Conservation (phyloP, 257 asterid genomes). For the Scutellaria minor region DNA sequence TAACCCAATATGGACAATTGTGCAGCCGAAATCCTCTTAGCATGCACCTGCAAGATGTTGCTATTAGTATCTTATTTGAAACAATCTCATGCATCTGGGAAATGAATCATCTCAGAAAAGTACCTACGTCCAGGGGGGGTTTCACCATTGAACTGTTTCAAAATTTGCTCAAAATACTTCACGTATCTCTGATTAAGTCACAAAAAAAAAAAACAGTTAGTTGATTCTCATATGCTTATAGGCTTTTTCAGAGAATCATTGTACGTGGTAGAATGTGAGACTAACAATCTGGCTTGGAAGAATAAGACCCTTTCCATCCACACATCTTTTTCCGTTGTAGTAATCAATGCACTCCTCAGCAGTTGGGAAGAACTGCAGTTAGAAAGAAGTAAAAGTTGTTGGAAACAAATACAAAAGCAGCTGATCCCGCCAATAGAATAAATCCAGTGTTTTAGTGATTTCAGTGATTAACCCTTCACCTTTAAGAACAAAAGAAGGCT, state of each 20-base stretch:
- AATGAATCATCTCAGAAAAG: slow-evolving; percentile 50
- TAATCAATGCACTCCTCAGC: slow-evolving; percentile 92
- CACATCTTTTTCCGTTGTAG: slow-evolving; percentile 91
- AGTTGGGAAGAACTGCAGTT: slow-evolving; percentile 88
- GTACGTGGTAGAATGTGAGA: slow-evolving; percentile 36
- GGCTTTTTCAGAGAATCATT: slow-evolving; percentile 21
- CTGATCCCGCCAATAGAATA: slow-evolving; percentile 27
- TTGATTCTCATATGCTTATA: slow-evolving; percentile 24
- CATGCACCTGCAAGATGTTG: slow-evolving; percentile 76
- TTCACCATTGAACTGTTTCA: slow-evolving; percentile 76
- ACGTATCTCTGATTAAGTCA: slow-evolving; percentile 78
- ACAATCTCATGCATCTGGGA: slow-evolving; percentile 38
- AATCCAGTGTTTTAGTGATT: slow-evolving; percentile 28
- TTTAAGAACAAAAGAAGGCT: slow-evolving; percentile 94
- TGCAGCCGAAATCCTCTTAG: slow-evolving; percentile 93
- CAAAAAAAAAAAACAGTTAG: slow-evolving; percentile 33
- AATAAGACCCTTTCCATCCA: slow-evolving; percentile 91
- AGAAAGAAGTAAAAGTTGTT: slow-evolving; percentile 34
- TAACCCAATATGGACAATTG: slow-evolving; percentile 91
- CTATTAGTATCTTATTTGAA: slow-evolving; percentile 38
- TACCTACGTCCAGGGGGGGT: slow-evolving; percentile 98
- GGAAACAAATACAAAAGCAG: slow-evolving; percentile 31
- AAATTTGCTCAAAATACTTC: slow-evolving; percentile 77
- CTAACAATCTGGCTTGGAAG: slow-evolving; percentile 98
- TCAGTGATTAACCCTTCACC: slow-evolving; percentile 50